Conservation (phyloP, 257 asterid species). For the Schizonepeta tenuifolia region DNA sequence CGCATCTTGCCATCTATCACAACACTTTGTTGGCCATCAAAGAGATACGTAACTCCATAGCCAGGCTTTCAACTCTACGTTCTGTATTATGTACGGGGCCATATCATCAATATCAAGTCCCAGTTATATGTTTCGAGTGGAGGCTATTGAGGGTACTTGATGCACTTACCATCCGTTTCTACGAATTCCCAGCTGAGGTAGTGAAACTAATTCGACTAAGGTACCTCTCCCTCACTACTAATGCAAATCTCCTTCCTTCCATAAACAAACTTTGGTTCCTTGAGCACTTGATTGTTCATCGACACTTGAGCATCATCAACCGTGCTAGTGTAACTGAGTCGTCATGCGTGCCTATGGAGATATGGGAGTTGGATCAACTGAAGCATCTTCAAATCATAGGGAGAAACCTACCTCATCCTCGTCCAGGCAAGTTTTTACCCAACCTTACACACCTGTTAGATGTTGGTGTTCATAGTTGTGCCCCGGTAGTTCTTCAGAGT, state of each 20-base stretch:
- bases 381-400: slow-evolving; percentile 1
- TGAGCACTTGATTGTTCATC: background rate
- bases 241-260: background rate
- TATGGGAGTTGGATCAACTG: background rate
- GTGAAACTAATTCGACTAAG: background rate
- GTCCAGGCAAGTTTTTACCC: background rate
- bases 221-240: background rate
- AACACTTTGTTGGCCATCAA: background rate
- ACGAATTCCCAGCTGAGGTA: slow-evolving; percentile 1
- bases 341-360: background rate
- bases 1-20: background rate
- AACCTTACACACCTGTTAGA: background rate
- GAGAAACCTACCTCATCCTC: background rate
- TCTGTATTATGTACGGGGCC: background rate
- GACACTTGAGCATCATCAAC: background rate
- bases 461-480: background rate
- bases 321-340: background rate
- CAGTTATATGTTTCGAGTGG: background rate
- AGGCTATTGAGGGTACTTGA: background rate
- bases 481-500: background rate
- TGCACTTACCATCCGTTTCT: background rate
- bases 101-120: background rate
- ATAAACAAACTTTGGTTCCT: background rate
- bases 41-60: background rate
- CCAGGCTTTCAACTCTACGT: background rate